phyloP scores from a whole-genome alignment of 495 filamentous ascomycete genomes.

The Penicillium ochrochloron region DNA sequence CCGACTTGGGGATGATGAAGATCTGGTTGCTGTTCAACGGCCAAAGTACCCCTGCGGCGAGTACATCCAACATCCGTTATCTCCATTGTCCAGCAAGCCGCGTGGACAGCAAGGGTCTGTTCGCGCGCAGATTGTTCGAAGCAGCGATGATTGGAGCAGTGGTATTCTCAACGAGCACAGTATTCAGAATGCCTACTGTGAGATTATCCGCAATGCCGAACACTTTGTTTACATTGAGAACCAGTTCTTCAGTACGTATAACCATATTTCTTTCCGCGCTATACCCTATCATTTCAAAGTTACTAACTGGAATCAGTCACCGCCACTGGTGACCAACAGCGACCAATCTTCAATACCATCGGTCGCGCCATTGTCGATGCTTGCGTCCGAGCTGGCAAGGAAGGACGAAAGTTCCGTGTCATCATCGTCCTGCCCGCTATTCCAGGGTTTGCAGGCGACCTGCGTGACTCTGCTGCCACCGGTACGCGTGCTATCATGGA shows the following conservation, averaged over 20 bases:
- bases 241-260: conserved; percentile 79
- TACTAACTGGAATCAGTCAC: conserved; percentile 58
- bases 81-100: conserved; percentile 59
- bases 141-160: conserved; percentile 93
- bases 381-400: conserved; percentile 77
- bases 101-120: conserved; percentile 69
- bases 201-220: conserved; percentile 80
- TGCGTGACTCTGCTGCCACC: conserved; percentile 77
- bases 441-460: conserved; percentile 91
- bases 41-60: conserved; percentile 85
- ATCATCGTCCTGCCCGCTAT: conserved; percentile 89
- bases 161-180: conserved; percentile 87
- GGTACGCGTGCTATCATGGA: conserved; percentile 97
- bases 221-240: conserved; percentile 98
- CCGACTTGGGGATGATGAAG: conserved; percentile 78
- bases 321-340: conserved; percentile 85
- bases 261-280: conserved; percentile 1
- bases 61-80: conserved; percentile 81
- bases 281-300: conserved; percentile 20
- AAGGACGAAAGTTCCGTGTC: conserved; percentile 86
- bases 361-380: conserved; percentile 90
- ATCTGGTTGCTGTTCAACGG: conserved; percentile 83
- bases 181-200: conserved; percentile 90
- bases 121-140: conserved; percentile 81
- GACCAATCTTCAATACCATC: conserved; percentile 84